A percentile compares a stretch with the other conserved stretches of the same genome.
phyloP scores from a whole-genome alignment of 1,139 yeast genomes.

The Hemisphaericaspora subhashii region DNA sequence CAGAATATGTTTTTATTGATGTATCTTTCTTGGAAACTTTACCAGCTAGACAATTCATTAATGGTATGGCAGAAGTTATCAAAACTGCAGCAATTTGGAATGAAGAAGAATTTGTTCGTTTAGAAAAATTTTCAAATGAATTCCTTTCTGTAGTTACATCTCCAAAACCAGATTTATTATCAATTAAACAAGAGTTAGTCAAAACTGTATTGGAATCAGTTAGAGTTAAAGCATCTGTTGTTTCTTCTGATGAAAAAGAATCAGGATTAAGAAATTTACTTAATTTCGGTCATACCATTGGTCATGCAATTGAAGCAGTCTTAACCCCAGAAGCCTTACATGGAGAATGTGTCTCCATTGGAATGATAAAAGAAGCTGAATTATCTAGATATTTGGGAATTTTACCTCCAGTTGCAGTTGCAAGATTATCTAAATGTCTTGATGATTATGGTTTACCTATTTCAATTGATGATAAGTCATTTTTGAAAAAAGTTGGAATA shows the following conservation, averaged over 20 bases:
- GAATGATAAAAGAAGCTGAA: slow-evolving; percentile 94
- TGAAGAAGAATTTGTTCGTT: slow-evolving; percentile 78
- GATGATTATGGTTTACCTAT: slow-evolving; percentile 85
- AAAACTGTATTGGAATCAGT: slow-evolving; percentile 85
- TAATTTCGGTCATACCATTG: slow-evolving; percentile 96
- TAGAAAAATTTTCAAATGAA: slow-evolving; percentile 70
- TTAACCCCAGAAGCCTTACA: slow-evolving; percentile 94
- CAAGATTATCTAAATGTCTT: slow-evolving; percentile 81
- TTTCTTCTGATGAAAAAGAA: slow-evolving; percentile 92
- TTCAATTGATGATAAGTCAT: slow-evolving; percentile 64
- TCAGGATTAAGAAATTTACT: slow-evolving; percentile 89
- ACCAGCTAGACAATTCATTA: slow-evolving; percentile 91
- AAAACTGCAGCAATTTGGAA: slow-evolving; percentile 99
- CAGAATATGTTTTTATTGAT: slow-evolving; percentile 84
- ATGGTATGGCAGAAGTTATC: slow-evolving; percentile 98
- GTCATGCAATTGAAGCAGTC: slow-evolving; percentile 97
- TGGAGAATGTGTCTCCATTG: slow-evolving; percentile 97
- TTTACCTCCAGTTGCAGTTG: slow-evolving; percentile 89
- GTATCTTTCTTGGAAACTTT: slow-evolving; percentile 82
- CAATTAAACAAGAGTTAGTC: slow-evolving; percentile 71
- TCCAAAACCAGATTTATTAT: slow-evolving; percentile 52
- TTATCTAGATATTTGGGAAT: slow-evolving; percentile 86
- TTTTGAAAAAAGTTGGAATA: slow-evolving; percentile 67
- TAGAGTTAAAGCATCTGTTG: slow-evolving; percentile 90
- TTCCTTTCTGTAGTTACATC: slow-evolving; percentile 62